Conservation (phyloP, 345 rosid genomes). For the sweet orange (Citrus sinensis) region DVS_A1.0 CM039166.1:23048501-23049000, state of each 20-base stretch:
- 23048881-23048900: conserved; percentile 52
- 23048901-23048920: conserved; percentile 50
- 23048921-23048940: conserved; percentile 67
- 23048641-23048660: background rate
- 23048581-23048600: background rate
- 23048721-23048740: background rate
- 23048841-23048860: conserved; percentile 21
- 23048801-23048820: background rate
- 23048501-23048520: background rate
- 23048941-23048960: conserved; percentile 73
- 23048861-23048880: conserved; percentile 50
- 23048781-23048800: background rate
- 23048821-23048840: conserved; percentile 37
- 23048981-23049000: conserved; percentile 60
- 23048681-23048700: background rate
- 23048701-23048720: background rate
- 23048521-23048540: background rate
- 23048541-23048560: background rate
- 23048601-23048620: background rate
- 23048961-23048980: conserved; percentile 54
- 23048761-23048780: background rate
- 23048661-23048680: background rate
- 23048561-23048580: background rate
- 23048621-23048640: background rate
- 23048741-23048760: background rate